phyloP scores from a whole-genome alignment of 257 asterid genomes.

The Capsicum rhomboideum region DNA sequence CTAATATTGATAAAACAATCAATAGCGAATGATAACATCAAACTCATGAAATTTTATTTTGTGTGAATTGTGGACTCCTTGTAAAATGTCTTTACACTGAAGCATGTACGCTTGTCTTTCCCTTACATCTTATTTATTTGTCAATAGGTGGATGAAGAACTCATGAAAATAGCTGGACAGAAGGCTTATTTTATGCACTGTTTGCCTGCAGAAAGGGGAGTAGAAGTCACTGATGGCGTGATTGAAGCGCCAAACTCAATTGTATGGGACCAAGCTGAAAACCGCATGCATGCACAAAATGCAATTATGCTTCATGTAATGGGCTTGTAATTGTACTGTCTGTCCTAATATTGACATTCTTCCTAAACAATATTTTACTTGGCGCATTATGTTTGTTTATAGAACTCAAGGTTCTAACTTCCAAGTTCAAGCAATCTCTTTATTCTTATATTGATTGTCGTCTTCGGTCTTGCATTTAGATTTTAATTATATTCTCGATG shows the following conservation, averaged over 20 bases:
- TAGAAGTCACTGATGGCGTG: slow-evolving; percentile 70
- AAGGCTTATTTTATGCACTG: slow-evolving; percentile 87
- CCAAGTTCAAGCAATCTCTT: not conserved
- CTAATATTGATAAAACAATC: not conserved
- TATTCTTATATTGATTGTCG: not conserved
- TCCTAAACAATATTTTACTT: not conserved
- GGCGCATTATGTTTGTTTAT: not conserved
- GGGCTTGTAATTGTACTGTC: slow-evolving; percentile 35
- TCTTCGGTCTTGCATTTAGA: not conserved
- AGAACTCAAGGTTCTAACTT: not conserved
- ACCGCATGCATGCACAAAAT: slow-evolving; percentile 91
- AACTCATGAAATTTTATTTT: not conserved
- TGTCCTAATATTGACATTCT: not conserved
- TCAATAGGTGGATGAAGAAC: slow-evolving; percentile 73
- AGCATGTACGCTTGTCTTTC: not conserved
- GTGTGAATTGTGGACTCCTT: not conserved
- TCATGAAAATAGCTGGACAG: slow-evolving; percentile 81
- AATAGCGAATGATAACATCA: not conserved
- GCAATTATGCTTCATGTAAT: slow-evolving; percentile 90
- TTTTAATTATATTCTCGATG: not conserved
- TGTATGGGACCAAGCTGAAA: slow-evolving; percentile 86
- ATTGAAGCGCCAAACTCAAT: slow-evolving; percentile 83
- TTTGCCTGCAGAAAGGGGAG: slow-evolving; percentile 86
- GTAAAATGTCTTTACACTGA: not conserved
- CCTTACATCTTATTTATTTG: not conserved